Evolutionary conservation across 1,284 basidiomycete species (phyloP), one percentile per base, ranked within the genome.

Genomic region (Boletus semigastroideus): DNA sequence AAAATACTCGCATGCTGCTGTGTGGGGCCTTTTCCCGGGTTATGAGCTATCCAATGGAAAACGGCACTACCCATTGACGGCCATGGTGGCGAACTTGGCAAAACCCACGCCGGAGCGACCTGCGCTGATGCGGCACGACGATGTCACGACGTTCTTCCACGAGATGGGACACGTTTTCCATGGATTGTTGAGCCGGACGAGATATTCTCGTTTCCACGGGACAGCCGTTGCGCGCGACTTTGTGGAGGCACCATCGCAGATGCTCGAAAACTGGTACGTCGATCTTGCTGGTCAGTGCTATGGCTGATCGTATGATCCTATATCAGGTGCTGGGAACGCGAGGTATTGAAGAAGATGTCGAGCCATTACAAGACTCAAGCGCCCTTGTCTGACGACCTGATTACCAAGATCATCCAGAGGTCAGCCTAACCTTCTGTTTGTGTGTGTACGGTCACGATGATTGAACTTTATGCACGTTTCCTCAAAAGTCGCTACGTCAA

Each of bases 91-190:
- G 25, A 94, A 93, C 68, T 78, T 94, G 4, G 87, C 91, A 3
- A 94, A 93, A 65, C 78, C 87, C 3, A 90, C 89, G 0, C 82
- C 85, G 0, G 83, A 85, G 2, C 84, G 86, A 54, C 90, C 90
- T 1, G 91, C 91, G 13, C 74, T 93, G 25, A 88, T 94, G 88
- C 76, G 82, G 34, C 90, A 92, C 58, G 83, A 86, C 57, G 87
- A 90, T 56, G 87, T 88, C 3, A 87, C 87, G 20, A 89, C 86
- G 0, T 87, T 89, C 69, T 89, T 89, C 79, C 86, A 89, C 59
- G 86, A 89, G 67, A 87, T 92, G 83, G 92, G 92, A 0, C 92
- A 94, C 59, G 89, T 90, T 13, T 92, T 92, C 79, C 92, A 94
- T 64, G 87, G 86, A 1, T 69, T 94, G 45, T 71, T 91, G 48